These are phyloP conservation scores for Xylona heveae DNA, from an alignment of 495 filamentous ascomycete species.

Conservation along the genomic window DNA sequence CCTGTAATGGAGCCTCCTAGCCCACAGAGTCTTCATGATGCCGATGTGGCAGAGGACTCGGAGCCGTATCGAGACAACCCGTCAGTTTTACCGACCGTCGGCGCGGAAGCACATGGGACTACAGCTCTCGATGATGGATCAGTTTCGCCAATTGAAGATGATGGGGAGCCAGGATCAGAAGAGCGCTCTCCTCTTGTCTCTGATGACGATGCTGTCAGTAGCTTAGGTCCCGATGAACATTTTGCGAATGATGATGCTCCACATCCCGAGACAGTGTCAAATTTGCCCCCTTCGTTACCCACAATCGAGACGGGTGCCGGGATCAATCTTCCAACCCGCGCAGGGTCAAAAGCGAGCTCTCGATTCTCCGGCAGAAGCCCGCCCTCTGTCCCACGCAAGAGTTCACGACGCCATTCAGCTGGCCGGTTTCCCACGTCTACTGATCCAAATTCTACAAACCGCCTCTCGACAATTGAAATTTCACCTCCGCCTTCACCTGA, in stretches of 20 bases:
- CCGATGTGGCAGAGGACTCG: conserved; percentile 7
- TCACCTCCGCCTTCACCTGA: conserved; percentile 4
- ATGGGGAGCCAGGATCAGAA: not conserved
- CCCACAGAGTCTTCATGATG: not conserved
- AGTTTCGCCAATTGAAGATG: conserved; percentile 1
- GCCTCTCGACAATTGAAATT: not conserved
- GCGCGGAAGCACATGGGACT: not conserved
- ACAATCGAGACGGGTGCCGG: conserved; percentile 36
- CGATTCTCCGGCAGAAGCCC: conserved; percentile 14
- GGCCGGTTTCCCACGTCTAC: not conserved
- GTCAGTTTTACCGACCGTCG: not conserved
- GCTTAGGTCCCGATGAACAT: too few species aligned
- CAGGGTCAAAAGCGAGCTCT: conserved; percentile 34
- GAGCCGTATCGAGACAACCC: conserved; percentile 8
- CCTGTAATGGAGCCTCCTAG: conserved; percentile 15
- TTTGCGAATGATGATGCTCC: not conserved
- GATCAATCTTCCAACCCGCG: conserved; percentile 42
- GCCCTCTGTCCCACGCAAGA: conserved; percentile 35
- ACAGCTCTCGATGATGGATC: not conserved
- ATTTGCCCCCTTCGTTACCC: conserved; percentile 35
- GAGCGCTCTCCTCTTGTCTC: too few species aligned
- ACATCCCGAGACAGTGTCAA: conserved; percentile 12
- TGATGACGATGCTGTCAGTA: conserved; percentile 1
- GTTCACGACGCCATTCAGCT: conserved; percentile 31
- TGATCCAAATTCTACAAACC: not conserved